Evolutionary conservation across 495 filamentous ascomycete genomes (phyloP).

Genomic region (Penicillium dipodomyicola): DNA sequence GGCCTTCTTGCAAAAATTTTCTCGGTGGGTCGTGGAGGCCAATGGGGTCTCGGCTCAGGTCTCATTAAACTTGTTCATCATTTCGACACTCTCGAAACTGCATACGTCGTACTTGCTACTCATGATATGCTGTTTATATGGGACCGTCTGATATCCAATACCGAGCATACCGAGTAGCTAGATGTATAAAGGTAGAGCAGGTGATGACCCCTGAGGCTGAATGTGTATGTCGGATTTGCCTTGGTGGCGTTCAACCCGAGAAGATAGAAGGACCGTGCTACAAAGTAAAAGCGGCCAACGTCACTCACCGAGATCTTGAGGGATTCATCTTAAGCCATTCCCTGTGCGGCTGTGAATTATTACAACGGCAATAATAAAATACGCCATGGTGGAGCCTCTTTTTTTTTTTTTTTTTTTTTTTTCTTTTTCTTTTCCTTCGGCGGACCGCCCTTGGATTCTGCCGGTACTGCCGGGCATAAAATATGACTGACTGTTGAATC

Average conservation of each 20-base stretch:
- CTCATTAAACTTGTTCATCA: not conserved
- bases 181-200: not conserved
- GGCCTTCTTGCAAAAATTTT: slow-evolving; percentile 8
- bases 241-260: not conserved
- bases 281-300: not conserved
- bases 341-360: not conserved
- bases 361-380: not conserved
- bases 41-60: not conserved
- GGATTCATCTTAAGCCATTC: not conserved
- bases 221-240: not conserved
- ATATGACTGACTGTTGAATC: no score
- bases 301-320: not conserved
- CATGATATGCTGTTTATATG: not conserved
- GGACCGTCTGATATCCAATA: not conserved
- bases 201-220: not conserved
- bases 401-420: not conserved
- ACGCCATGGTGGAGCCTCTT: not conserved
- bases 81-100: slow-evolving; percentile 15
- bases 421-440: no score
- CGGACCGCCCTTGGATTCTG: not conserved
- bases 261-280: not conserved
- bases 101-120: not conserved
- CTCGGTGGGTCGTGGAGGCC: not conserved
- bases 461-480: not conserved
- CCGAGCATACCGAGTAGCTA: not conserved